These are phyloP conservation scores for Fusarium sp. DNA, from an alignment of 2,329 filamentous ascomycete species.

Conservation along the genomic window DNA sequence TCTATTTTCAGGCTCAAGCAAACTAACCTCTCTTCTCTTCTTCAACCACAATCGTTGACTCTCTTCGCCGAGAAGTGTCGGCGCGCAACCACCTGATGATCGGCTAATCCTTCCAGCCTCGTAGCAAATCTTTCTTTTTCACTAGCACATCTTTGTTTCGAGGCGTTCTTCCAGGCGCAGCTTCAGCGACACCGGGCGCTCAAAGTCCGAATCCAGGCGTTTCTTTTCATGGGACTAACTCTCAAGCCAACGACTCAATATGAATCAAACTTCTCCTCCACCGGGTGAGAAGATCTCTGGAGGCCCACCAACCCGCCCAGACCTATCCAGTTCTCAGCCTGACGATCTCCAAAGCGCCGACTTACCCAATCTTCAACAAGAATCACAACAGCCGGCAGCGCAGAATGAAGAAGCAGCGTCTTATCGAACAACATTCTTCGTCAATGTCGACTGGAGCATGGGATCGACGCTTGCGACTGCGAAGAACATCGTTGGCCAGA, in stretches of 20 bases:
- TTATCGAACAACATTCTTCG: slow-evolving; percentile 40
- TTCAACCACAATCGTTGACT: neutral
- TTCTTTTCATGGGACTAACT: neutral
- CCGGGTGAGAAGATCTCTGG: neutral
- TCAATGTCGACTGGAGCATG: slow-evolving; percentile 40
- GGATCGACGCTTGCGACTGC: slow-evolving; percentile 15
- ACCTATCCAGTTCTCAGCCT: neutral
- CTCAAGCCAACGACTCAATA: neutral
- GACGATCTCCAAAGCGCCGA: neutral
- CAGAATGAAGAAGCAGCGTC: slow-evolving; percentile 17
- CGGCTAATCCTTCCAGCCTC: no score
- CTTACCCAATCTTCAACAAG: neutral
- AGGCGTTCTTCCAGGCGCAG: neutral
- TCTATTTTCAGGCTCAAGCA: slow-evolving; percentile 5
- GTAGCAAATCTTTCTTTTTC: neutral
- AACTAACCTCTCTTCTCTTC: neutral
- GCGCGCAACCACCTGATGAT: neutral
- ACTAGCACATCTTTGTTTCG: neutral
- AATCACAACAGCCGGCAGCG: neutral
- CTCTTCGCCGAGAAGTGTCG: neutral
- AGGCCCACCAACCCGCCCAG: neutral
- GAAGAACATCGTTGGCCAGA: slow-evolving; percentile 42
- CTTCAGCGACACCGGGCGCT: neutral
- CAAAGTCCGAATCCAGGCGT: neutral
- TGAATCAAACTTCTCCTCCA: neutral